A percentile compares a stretch with the other conserved stretches of the same genome.
These are phyloP conservation scores for Auriscalpium vulgare DNA, from an alignment of 768 basidiomycete species.

Conservation along the genomic window DNA sequence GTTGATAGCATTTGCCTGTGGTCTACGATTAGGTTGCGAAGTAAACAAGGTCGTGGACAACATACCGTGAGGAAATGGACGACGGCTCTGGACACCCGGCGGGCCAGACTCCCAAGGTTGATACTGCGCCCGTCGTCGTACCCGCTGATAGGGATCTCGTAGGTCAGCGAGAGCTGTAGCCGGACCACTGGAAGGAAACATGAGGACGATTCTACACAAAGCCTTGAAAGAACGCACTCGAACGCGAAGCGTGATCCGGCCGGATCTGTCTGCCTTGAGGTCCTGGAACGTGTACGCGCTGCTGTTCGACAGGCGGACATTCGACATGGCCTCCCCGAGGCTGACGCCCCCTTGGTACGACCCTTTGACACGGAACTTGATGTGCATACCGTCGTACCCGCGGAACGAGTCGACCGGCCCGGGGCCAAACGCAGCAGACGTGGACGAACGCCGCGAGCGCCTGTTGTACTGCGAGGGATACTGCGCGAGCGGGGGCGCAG, in stretches of 20 bases:
- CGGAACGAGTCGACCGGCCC: constrained; percentile 1
- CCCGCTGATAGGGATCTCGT: constrained; percentile 11
- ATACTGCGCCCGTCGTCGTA: constrained; percentile 3
- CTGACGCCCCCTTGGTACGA: constrained; percentile 6
- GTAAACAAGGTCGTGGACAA: no score
- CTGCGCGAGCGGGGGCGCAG: constrained; percentile 10
- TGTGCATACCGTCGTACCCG: neutral
- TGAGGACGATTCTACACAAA: neutral
- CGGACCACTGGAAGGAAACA: constrained; percentile 7
- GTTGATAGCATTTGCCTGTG: constrained; percentile 8
- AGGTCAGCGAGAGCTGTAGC: constrained; percentile 11
- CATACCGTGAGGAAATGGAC: constrained; percentile 14
- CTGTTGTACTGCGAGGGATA: constrained; percentile 5
- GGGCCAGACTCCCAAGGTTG: constrained; percentile 10
- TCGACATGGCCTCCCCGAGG: constrained; percentile 5
- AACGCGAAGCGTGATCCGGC: constrained; percentile 9
- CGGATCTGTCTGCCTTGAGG: constrained; percentile 3
- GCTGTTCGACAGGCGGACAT: constrained; percentile 6
- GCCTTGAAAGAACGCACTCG: constrained; percentile 5
- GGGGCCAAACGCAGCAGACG: neutral
- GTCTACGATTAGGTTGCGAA: neutral
- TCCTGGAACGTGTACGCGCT: constrained; percentile 5
- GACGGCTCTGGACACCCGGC: constrained; percentile 12
- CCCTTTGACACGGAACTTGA: constrained; percentile 14
- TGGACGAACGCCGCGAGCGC: constrained; percentile 12